These are phyloP conservation scores for Hypoxylon perforatum DNA, from an alignment of 495 filamentous ascomycete genomes.

Conservation along the genomic window DNA sequence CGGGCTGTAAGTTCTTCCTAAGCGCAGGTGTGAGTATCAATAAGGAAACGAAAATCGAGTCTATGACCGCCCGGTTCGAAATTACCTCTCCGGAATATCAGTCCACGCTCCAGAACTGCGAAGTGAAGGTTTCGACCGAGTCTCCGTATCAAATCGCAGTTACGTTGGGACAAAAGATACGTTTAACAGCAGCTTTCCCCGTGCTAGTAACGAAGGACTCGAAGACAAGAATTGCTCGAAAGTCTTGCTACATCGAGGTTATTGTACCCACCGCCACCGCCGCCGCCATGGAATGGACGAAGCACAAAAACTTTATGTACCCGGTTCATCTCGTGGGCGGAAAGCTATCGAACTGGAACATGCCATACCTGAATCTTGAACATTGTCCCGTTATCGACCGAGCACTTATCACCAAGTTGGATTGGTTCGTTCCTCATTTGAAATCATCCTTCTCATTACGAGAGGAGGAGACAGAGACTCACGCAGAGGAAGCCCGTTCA, in stretches of 20 bases:
- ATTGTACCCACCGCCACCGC: neutral
- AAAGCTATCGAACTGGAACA: constrained; percentile 19
- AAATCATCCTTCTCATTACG: constrained; percentile 42
- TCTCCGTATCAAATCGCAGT: neutral
- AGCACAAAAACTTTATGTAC: neutral
- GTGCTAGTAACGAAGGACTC: neutral
- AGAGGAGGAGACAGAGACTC: constrained; percentile 42
- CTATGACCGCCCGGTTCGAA: neutral
- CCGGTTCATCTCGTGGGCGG: constrained; percentile 6
- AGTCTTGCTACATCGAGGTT: neutral
- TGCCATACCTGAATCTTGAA: constrained; percentile 22
- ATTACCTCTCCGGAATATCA: neutral
- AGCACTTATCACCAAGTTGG: neutral
- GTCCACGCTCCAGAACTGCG: neutral
- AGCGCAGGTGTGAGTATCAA: neutral
- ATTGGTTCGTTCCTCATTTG: constrained; percentile 8
- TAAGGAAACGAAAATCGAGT: neutral
- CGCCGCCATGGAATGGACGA: neutral
- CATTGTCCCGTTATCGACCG: constrained; percentile 11
- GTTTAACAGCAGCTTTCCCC: neutral
- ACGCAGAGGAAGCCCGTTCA: constrained; percentile 39
- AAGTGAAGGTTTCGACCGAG: neutral
- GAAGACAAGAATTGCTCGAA: neutral
- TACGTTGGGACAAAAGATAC: neutral
- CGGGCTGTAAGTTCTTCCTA: neutral